A percentile compares a stretch with the other conserved stretches of the same genome.
Evolutionary conservation across 768 basidiomycete species (phyloP).

Genomic region (Neoboletus brunneissimus): DNA sequence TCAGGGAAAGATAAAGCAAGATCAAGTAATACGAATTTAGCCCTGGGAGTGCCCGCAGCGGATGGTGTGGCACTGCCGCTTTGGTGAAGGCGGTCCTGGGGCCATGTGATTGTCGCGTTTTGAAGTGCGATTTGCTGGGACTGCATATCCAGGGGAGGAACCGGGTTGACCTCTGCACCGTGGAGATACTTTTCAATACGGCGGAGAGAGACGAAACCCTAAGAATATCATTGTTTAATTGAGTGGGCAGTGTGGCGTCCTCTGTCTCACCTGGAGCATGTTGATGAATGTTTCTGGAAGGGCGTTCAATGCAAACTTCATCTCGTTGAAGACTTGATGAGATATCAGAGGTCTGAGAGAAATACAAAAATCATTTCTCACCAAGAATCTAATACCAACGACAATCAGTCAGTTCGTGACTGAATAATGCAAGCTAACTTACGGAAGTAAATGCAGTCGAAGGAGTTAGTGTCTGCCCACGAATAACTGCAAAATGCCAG

Average conservation of each 20-base stretch:
- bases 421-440: conserved; percentile 19
- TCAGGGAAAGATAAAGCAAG: conserved; percentile 73
- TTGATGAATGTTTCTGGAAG: conserved; percentile 92
- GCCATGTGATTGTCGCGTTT: conserved; percentile 90
- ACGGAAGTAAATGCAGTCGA: conserved; percentile 81
- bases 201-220: conserved; percentile 80
- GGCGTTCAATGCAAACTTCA: conserved; percentile 84
- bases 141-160: conserved; percentile 55
- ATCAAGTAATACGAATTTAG: conserved; percentile 80
- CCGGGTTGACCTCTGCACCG: conserved; percentile 64
- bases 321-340: conserved; percentile 71
- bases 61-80: conserved; percentile 50
- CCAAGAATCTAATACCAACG: conserved; percentile 38
- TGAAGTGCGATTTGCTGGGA: conserved; percentile 68
- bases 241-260: background rate
- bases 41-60: conserved; percentile 65
- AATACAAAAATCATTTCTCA: conserved; percentile 16
- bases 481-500: conserved; percentile 72
- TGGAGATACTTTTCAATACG: conserved; percentile 90
- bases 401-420: background rate
- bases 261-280: conserved; percentile 62
- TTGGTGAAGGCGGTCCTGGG: conserved; percentile 59
- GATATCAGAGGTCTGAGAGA: conserved; percentile 1
- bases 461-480: conserved; percentile 68
- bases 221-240: background rate